A percentile compares a stretch with the other conserved stretches of the same genome.
Evolutionary conservation across 306 rosid species (phyloP).

Genomic region (Mimosa bimucronata): DNA sequence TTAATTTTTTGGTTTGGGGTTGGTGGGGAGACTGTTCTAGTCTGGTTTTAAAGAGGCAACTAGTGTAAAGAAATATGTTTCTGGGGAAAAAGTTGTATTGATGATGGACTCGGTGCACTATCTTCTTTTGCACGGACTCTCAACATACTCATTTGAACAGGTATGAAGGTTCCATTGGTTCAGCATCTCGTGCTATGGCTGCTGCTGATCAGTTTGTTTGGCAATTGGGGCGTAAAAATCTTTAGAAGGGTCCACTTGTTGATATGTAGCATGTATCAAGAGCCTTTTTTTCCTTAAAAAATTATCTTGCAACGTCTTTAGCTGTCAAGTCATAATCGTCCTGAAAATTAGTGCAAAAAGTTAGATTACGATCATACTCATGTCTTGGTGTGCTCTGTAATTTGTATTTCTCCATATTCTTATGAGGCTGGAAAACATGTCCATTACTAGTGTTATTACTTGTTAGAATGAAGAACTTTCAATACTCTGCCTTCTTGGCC

Average conservation of each 20-base stretch:
- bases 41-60: not conserved
- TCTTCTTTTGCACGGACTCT: not conserved
- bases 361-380: not conserved
- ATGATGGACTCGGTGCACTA: conserved; percentile 11
- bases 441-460: not conserved
- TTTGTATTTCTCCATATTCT: not conserved
- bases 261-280: conserved; percentile 17
- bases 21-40: not conserved
- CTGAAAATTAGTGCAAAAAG: not conserved
- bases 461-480: not conserved
- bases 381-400: not conserved
- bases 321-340: conserved; percentile 6
- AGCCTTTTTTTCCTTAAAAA: not conserved
- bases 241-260: conserved; percentile 37
- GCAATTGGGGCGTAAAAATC: conserved; percentile 74
- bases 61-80: not conserved
- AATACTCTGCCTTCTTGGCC: not conserved
- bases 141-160: conserved; percentile 46
- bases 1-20: not conserved
- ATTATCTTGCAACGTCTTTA: not conserved
- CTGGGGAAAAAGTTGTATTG: not conserved
- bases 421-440: not conserved
- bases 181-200: conserved; percentile 95
- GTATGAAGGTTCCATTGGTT: conserved; percentile 88
- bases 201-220: conserved; percentile 79